Conservation (phyloP, 2,329 filamentous ascomycete genomes). For the Claviceps sp. region DNA sequence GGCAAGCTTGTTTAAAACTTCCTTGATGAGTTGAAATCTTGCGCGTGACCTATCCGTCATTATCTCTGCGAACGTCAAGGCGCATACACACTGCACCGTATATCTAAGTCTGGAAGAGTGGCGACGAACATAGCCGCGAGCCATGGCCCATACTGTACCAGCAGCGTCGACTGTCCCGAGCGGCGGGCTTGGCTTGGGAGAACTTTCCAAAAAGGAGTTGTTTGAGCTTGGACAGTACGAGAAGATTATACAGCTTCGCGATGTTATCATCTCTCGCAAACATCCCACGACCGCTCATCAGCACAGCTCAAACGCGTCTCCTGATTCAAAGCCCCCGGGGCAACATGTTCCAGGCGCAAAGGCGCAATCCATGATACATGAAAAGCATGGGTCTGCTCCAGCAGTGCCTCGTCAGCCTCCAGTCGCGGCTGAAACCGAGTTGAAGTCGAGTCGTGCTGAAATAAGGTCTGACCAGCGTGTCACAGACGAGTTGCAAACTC, state of each 20-base stretch:
- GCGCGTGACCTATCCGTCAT: neutral
- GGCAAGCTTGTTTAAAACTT: neutral
- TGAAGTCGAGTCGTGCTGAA: conserved; percentile 71
- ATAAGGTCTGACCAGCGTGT: conserved; percentile 69
- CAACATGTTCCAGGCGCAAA: neutral
- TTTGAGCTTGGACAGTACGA: conserved; percentile 57
- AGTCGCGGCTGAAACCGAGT: conserved; percentile 46
- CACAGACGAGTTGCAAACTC: conserved; percentile 66
- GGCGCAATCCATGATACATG: neutral
- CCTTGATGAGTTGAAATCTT: neutral
- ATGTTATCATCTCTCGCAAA: conserved; percentile 66
- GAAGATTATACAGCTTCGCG: conserved; percentile 68
- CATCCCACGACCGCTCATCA: conserved; percentile 50
- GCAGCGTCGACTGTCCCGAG: neutral
- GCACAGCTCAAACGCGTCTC: conserved; percentile 21
- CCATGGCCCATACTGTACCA: conserved; percentile 4
- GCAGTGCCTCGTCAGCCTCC: conserved; percentile 16
- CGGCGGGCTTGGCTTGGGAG: neutral
- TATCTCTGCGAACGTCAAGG: neutral
- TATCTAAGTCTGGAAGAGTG: neutral
- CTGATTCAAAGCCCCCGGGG: conserved; percentile 5
- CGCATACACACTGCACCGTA: neutral
- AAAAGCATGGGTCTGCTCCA: neutral
- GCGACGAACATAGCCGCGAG: neutral
- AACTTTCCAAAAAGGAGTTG: conserved; percentile 31